These are phyloP conservation scores for Cercospora zeina DNA, from an alignment of 2,329 filamentous ascomycete genomes.

Conservation along the genomic window DNA sequence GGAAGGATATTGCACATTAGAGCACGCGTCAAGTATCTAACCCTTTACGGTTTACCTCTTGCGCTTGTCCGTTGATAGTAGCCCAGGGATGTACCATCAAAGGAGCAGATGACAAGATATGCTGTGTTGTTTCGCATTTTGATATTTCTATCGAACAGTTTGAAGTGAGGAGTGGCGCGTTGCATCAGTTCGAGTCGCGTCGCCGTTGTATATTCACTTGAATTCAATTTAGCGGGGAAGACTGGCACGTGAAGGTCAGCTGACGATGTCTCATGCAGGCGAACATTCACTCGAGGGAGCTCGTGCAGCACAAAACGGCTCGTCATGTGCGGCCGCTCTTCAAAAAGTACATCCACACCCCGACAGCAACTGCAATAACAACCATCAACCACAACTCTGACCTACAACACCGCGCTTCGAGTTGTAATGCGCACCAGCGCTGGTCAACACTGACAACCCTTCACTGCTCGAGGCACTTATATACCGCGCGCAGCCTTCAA, in stretches of 20 bases:
- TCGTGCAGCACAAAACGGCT: neutral
- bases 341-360: neutral
- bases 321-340: neutral
- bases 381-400: neutral
- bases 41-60: neutral
- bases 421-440: too few species aligned
- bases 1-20: slow-evolving; percentile 3
- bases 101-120: slow-evolving; percentile 1
- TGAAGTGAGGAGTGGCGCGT: neutral
- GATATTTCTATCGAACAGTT: neutral
- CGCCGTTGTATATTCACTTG: neutral
- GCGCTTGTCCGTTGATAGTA: slow-evolving; percentile 1
- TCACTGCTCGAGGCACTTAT: neutral
- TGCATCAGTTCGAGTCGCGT: neutral
- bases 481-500: neutral
- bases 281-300: neutral
- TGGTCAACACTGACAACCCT: neutral
- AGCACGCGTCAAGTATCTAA: slow-evolving; percentile 5
- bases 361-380: neutral
- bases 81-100: slow-evolving; percentile 10
- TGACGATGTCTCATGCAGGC: neutral
- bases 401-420: neutral
- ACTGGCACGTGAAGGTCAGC: neutral
- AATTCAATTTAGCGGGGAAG: neutral
- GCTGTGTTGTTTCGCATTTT: neutral